Conservation (phyloP, 2,329 filamentous ascomycete species). For the Cytospora chrysosperma region DNA sequence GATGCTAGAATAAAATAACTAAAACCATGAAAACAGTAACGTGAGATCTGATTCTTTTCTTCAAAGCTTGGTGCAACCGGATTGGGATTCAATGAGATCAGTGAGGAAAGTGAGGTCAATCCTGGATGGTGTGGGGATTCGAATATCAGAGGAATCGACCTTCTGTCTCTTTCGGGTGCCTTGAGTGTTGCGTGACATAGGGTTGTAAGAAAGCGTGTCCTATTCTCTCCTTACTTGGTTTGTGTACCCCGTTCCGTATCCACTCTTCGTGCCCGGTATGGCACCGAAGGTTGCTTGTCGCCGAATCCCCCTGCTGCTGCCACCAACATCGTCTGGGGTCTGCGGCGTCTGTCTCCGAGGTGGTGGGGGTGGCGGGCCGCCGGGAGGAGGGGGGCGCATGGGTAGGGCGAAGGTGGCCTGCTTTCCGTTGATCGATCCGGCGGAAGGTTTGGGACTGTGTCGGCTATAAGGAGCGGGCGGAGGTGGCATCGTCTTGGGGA, state of each 20-base stretch:
- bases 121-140: constrained; percentile 13
- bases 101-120: constrained; percentile 19
- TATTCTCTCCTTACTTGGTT: constrained; percentile 32
- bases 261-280: constrained; percentile 38
- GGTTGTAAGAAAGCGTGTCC: constrained; percentile 21
- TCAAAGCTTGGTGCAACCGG: constrained; percentile 19
- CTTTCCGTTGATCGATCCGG: constrained; percentile 43
- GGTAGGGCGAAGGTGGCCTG: constrained; percentile 60
- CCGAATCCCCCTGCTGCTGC: constrained; percentile 42
- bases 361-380: constrained; percentile 59
- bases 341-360: constrained; percentile 56
- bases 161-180: constrained; percentile 4
- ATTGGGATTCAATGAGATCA: constrained; percentile 20
- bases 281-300: constrained; percentile 55
- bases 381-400: constrained; percentile 60
- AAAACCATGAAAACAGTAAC: constrained; percentile 6
- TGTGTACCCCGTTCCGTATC: constrained; percentile 34
- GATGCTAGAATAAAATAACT: not conserved
- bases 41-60: constrained; percentile 4
- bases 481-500: constrained; percentile 46
- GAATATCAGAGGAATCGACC: constrained; percentile 10
- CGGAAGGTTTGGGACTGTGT: constrained; percentile 29
- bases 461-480: constrained; percentile 25
- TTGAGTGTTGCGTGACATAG: constrained; percentile 8
- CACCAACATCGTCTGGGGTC: constrained; percentile 52